Base-by-base conservation (phyloP, 2,329 filamentous ascomycete genomes). In the Aspergillus hortae region DNA sequence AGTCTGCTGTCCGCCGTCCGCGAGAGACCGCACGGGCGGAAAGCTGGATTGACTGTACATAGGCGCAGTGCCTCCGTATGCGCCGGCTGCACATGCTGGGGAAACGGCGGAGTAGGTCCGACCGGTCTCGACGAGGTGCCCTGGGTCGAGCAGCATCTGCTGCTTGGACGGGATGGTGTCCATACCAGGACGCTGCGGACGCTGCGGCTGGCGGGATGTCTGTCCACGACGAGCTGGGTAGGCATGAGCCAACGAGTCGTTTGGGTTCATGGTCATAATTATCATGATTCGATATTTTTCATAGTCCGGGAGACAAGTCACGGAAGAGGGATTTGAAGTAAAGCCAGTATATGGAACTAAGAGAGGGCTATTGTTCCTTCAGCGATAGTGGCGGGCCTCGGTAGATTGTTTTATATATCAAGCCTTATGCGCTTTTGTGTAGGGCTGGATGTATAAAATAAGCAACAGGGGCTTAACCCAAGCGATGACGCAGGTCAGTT, bases 381-480 rank as follows among this genome's bases (percentile, higher is more conserved):
- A 11, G 35, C 12, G 35, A 30, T 30, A 30, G 35, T 38, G 5
- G 12, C 35, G 4, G 35, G 35, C 14, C 35, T 38, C 6, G 35
- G 35, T 30, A 30, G 27, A 30, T 10, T 30, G 27, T 7, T 38
- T 38, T n/a, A 38, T 38, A 38, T 38, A 38, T n/a, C 14, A 4
- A 38, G 35, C 15, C 12, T n/a, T 7, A 38, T 30, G 14, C n/a
- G 6, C 5, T n/a, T 17, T 17, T n/a, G 35, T 17, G 35, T 36
- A 41, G 46, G 35, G 12, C 46, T 42, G 40, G 40, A 42, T 23
- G 35, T 38, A 42, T 42, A 42, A 48, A 40, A 48, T 48, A 41
- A 48, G 33, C 46, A 40, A 40, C 36, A 40, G 33, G 36, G 46
- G 32, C 32, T 46, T 46, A 15, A 46, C n/a, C 23, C 23, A 25